Evolutionary conservation across 768 basidiomycete genomes (phyloP).

Genomic region (Termitomyces sp.): DNA sequence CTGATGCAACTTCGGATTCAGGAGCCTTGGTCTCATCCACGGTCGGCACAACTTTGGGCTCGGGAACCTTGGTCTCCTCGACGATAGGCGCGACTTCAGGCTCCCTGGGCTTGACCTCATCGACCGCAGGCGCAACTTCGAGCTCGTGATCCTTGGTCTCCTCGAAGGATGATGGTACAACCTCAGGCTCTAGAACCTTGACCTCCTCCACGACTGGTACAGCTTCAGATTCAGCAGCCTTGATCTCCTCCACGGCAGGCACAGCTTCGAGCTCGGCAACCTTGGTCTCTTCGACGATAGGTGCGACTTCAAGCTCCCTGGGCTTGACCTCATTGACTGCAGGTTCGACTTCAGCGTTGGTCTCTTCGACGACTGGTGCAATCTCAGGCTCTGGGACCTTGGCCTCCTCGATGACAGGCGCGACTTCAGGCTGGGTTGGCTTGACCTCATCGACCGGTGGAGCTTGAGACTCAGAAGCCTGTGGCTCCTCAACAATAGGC

Average conservation of each 20-base stretch:
- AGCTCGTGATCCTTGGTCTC: neutral
- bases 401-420: slow-evolving; percentile 3
- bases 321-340: neutral
- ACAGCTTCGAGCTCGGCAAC: neutral
- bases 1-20: slow-evolving; percentile 1
- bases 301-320: neutral
- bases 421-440: slow-evolving; percentile 3
- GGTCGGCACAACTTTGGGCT: neutral
- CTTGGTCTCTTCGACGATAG: slow-evolving; percentile 1
- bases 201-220: neutral
- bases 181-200: slow-evolving; percentile 1
- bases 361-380: neutral
- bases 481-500: slow-evolving; percentile 7
- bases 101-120: neutral
- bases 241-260: slow-evolving; percentile 1
- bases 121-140: neutral
- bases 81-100: neutral
- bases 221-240: neutral
- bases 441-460: slow-evolving; percentile 1
- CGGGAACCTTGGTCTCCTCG: slow-evolving; percentile 2
- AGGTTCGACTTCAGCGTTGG: neutral
- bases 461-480: neutral
- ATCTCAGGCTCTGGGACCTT: slow-evolving; percentile 1
- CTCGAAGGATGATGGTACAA: neutral
- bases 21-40: neutral